Evolutionary conservation across 306 rosid genomes (phyloP), one percentile per base, ranked within the genome.

Genomic region (Myrica gale): DNA sequence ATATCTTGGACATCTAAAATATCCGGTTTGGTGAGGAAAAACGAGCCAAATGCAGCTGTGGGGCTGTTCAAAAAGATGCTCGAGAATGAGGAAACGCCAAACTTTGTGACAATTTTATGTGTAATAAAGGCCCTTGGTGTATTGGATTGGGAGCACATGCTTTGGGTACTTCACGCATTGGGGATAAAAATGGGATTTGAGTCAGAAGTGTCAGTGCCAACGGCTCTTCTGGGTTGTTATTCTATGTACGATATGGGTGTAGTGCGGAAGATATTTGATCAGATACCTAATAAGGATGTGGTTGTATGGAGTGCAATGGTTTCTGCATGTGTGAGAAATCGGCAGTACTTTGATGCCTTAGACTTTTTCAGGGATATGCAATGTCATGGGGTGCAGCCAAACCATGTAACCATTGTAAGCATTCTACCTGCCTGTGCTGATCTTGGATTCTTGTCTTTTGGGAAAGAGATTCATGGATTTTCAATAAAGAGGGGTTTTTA

Each of bases 351-450:
- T 43, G 74, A 73, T 19, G 78, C 78, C 15, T 72, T 79, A 2
- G 43, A 63, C 19, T 52, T 72, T 43, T 63, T 72, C 44, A 79
- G 78, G 63, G 74, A 65, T 43, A 72, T 79, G 78, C 82, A 79
- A 52, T 9, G 58, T 79, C 74, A 65, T 5, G 82, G 77, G 3
- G 69, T 53, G 69, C 73, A 45, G 39, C 78, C 78, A 61, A 72
- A 79, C 66, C 77, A 79, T 65, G 77, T 65, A 19, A 72, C 60
- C 50, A 65, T 79, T 20, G 78, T 79, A 52, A 73, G 82, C 50
- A n/a, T 73, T 50, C 50, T 79, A 26, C 73, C 82, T 39, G 82
- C 52, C 63, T 79, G 78, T 73, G 74, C 78, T 65, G 68, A 63
- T 72, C 75, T 26, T 78, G 68, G 82, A 5, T 37, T 51, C 46